Evolutionary conservation across 257 asterid species (phyloP), one percentile per base, ranked within the genome.

Genomic region (Schizonepeta tenuifolia): DNA sequence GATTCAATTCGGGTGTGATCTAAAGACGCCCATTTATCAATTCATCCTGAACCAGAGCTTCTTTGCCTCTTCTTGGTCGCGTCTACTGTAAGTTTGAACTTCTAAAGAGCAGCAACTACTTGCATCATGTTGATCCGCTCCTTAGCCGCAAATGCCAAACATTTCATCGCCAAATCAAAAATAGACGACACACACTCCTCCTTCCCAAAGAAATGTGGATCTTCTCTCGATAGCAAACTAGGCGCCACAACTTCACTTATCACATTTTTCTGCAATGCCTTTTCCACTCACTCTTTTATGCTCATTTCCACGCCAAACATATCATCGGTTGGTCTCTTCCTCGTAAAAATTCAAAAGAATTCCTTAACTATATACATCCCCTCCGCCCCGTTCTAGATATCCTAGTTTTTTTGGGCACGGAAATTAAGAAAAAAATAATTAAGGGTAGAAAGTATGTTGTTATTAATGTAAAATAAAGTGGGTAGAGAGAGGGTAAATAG

Each of bases 341-440:
- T 47, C 5, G 76, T 71, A 33, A 71, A 60, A 14, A 71, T 33
- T 63, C 35, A 71, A 6, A 15, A 71, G 0, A 12, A 71, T 49
- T 21, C 76, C 70, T 2, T 31, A 71, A n/a, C 76, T 71, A 21
- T 71, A 60, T 10, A 71, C 51, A 21, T 71, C 76, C 3, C 38
- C 59, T 0, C 2, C n/a, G n/a, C n/a, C n/a, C n/a, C n/a, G n/a
- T 60, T 5, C 63, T 59, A 2, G 68, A 62, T 0, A 40, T 18
- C n/a, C n/a, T n/a, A n/a, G n/a, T n/a, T n/a, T n/a, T n/a, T n/a
- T n/a, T n/a, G n/a, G n/a, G n/a, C n/a, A n/a, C n/a, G n/a, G n/a
- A n/a, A n/a, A n/a, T n/a, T n/a, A n/a, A n/a, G n/a, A n/a, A n/a
- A n/a, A n/a, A n/a, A n/a, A n/a, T n/a, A n/a, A n/a, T n/a, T n/a